Base-by-base conservation (phyloP, 345 rosid species). In the Jatropha curcas region DNA sequence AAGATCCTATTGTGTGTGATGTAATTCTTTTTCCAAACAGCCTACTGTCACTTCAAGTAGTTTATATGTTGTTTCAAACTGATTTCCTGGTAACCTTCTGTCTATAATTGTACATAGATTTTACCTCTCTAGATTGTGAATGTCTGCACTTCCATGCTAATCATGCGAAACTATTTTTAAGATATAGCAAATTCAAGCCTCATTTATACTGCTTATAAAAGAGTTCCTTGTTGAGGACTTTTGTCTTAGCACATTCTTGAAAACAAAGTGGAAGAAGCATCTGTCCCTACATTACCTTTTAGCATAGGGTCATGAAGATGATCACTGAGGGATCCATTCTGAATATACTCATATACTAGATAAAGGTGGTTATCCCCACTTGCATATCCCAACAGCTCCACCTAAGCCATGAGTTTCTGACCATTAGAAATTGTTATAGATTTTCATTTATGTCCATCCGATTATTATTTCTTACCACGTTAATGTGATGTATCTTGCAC, bases 251-350 rank as follows among this genome's bases (percentile, higher is more conserved):
- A 46, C 35, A 27, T 37, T 7, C 25, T 14, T 31, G 28, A n/a
- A n/a, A n/a, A n/a, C n/a, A n/a, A n/a, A n/a, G n/a, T n/a, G n/a
- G n/a, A n/a, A n/a, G n/a, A n/a, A n/a, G n/a, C n/a, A n/a, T n/a
- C n/a, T n/a, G n/a, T n/a, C n/a, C n/a, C 35, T 41, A 13, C 10
- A 37, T 14, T 60, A 79, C 87, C 94, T 84, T 78, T 85, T 16
- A 78, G 77, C 57, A 83, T 66, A 22, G 94, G 90, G 61, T 86
- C 84, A 46, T 89, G 94, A 46, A 89, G 92, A 82, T 88, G 88
- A 46, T 85, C 89, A 27, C 83, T 81, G 34, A 89, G 88, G 0
- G 91, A 83, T 51, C 90, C 90, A 35, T 87, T 82, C 60, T 57
- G 76, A 51, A 78, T 60, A 64, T 81, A 76, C 71, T 80, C 84